Conservation (phyloP, 2,329 filamentous ascomycete species). For the Venturia oleaginea region DNA sequence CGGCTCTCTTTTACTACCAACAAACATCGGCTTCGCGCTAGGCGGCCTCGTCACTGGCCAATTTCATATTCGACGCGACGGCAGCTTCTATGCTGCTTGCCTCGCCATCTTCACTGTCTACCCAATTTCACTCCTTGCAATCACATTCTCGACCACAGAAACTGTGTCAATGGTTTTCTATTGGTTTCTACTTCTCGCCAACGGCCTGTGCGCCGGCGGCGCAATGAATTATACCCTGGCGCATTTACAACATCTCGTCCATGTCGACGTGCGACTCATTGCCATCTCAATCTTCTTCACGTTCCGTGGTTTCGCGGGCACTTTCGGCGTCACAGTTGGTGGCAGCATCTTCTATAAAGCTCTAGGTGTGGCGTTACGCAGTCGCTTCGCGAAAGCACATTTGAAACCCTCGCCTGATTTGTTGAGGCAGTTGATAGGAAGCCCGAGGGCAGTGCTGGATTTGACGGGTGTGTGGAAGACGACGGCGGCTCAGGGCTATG, state of each 20-base stretch:
- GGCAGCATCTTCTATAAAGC: constrained; percentile 64
- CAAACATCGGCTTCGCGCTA: constrained; percentile 67
- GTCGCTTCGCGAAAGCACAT: constrained; percentile 44
- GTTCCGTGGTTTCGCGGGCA: constrained; percentile 72
- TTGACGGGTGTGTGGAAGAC: constrained; percentile 41
- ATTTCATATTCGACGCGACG: constrained; percentile 63
- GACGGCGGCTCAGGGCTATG: constrained; percentile 46
- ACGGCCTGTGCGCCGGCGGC: constrained; percentile 65
- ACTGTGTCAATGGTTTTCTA: constrained; percentile 11
- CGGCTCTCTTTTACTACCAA: constrained; percentile 70
- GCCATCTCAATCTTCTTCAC: constrained; percentile 68
- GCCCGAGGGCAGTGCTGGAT: constrained; percentile 45
- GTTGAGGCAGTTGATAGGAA: constrained; percentile 48
- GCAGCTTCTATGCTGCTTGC: constrained; percentile 62
- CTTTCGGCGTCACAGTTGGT: constrained; percentile 70
- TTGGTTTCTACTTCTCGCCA: constrained; percentile 32
- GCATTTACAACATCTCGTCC: constrained; percentile 66
- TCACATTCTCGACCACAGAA: constrained; percentile 40
- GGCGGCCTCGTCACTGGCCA: constrained; percentile 66
- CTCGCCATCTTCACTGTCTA: constrained; percentile 55
- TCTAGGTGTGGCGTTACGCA: constrained; percentile 46
- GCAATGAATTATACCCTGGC: constrained; percentile 73
- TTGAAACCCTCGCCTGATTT: constrained; percentile 34
- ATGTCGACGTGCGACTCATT: constrained; percentile 59
- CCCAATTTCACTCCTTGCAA: constrained; percentile 45